phyloP scores from a whole-genome alignment of 2,329 filamentous ascomycete species.

The Alternaria sp. region DNA sequence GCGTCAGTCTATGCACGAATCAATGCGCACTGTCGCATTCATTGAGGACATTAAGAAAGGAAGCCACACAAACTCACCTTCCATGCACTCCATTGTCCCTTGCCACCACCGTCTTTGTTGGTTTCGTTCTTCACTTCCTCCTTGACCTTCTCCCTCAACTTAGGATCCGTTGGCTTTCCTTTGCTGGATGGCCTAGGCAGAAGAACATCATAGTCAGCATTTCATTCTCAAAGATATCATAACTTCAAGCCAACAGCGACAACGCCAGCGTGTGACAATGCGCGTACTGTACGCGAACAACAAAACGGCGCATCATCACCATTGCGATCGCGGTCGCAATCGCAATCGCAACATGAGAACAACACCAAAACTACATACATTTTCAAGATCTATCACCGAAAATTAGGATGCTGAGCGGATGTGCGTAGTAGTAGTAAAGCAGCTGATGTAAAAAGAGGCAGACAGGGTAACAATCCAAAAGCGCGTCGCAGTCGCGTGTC shows the following conservation, averaged over 20 bases:
- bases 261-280: no score
- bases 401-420: no score
- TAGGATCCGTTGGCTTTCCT: constrained; percentile 55
- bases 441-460: no score
- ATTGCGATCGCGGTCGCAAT: background rate
- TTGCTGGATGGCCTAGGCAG: constrained; percentile 47
- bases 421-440: no score
- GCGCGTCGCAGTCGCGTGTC: constrained; percentile 3
- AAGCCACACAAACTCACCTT: constrained; percentile 42
- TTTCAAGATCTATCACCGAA: no score
- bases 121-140: constrained; percentile 54
- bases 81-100: constrained; percentile 57
- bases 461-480: background rate
- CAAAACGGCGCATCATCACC: background rate
- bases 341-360: no score
- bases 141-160: constrained; percentile 54
- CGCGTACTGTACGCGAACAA: background rate
- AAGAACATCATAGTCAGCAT: background rate
- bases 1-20: background rate
- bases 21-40: background rate
- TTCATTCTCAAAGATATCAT: background rate
- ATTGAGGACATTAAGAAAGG: background rate
- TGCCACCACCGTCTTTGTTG: constrained; percentile 55
- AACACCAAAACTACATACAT: no score
- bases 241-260: background rate